Evolutionary conservation across 2,329 filamentous ascomycete species (phyloP).

Genomic region (Calonectria ilicicola): DNA sequence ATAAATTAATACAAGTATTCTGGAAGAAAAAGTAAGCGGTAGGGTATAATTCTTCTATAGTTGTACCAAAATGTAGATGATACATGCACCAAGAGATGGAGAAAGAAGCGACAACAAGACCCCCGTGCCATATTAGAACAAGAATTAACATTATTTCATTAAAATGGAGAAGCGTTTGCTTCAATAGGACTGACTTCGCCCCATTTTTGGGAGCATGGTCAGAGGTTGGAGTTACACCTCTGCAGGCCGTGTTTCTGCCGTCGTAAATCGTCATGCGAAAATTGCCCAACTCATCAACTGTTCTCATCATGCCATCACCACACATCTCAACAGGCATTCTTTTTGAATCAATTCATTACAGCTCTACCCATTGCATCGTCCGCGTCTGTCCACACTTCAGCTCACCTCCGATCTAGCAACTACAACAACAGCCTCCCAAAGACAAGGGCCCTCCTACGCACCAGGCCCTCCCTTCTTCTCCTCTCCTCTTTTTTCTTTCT

Average conservation of each 20-base stretch:
- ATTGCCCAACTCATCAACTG: not conserved
- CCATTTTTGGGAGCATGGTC: too few species aligned
- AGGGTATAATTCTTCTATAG: too few species aligned
- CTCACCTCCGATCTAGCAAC: conserved; percentile 41
- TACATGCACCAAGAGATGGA: too few species aligned
- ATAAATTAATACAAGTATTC: too few species aligned
- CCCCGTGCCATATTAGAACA: too few species aligned
- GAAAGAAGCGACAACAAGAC: too few species aligned
- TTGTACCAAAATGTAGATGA: too few species aligned
- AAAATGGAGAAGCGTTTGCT: too few species aligned
- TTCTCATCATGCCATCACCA: conserved; percentile 32
- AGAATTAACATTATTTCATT: too few species aligned
- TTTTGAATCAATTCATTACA: conserved; percentile 47
- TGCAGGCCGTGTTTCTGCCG: not conserved
- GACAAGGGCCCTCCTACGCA: conserved; percentile 26
- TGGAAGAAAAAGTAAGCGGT: too few species aligned
- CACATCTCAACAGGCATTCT: conserved; percentile 34
- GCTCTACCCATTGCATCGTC: conserved; percentile 46
- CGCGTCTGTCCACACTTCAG: conserved; percentile 42
- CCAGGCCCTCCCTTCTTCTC: conserved; percentile 26
- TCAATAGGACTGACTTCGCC: too few species aligned
- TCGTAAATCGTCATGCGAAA: not conserved
- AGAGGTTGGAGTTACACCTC: too few species aligned
- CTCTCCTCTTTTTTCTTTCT: conserved; percentile 24
- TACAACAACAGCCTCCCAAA: conserved; percentile 37